These are phyloP conservation scores for Kondoa subrosea DNA, from an alignment of 768 basidiomycete species.

Conservation along the genomic window DNA sequence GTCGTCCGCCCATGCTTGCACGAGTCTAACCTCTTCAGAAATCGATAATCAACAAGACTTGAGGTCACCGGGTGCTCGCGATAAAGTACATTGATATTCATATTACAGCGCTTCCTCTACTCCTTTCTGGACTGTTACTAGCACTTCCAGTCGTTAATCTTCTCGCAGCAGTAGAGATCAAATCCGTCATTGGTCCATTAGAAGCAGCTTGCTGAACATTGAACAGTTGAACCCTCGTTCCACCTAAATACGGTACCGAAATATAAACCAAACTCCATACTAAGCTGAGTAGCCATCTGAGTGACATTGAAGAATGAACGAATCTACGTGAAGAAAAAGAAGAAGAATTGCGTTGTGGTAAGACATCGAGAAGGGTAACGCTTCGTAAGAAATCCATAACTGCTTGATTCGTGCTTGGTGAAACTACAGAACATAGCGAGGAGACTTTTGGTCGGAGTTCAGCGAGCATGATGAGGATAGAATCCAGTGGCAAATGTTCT, in stretches of 20 bases:
- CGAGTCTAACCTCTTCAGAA: neutral
- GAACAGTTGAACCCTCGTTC: neutral
- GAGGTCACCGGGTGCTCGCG: neutral
- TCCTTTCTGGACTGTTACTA: neutral
- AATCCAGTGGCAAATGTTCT: constrained; percentile 80
- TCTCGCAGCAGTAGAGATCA: neutral
- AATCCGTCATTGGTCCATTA: neutral
- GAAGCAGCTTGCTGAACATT: neutral
- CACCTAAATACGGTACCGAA: neutral
- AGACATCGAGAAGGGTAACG: constrained; percentile 50
- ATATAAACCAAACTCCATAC: constrained; percentile 95
- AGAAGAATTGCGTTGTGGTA: constrained; percentile 51
- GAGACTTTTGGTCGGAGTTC: constrained; percentile 75
- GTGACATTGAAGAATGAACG: constrained; percentile 39
- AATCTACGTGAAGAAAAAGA: constrained; percentile 42
- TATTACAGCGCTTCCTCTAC: neutral
- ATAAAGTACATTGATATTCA: neutral
- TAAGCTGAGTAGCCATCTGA: constrained; percentile 65
- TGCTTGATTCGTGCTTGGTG: constrained; percentile 47
- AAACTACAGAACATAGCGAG: constrained; percentile 48
- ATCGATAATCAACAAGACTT: neutral
- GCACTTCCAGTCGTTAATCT: neutral
- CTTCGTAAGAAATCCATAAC: constrained; percentile 60
- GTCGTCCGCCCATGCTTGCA: neutral
- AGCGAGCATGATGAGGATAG: constrained; percentile 69